Evolutionary conservation across 495 filamentous ascomycete genomes (phyloP).

Genomic region (Penicillium manginii): DNA sequence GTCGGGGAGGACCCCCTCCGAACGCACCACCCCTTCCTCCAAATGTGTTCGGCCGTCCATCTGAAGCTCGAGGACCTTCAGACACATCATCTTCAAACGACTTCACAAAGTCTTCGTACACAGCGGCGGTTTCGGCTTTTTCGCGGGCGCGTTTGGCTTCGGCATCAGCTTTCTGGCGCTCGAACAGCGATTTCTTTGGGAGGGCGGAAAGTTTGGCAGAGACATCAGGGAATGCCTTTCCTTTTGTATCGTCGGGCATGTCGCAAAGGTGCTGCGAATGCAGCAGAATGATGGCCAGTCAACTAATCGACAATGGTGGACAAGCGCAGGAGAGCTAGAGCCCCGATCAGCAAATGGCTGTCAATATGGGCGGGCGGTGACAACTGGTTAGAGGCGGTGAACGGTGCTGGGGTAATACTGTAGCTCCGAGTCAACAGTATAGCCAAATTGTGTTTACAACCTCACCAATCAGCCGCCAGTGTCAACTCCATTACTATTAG

Average conservation of each 20-base stretch:
- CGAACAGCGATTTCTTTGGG: slow-evolving; percentile 84
- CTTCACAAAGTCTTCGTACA: slow-evolving; percentile 88
- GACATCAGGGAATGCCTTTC: slow-evolving; percentile 79
- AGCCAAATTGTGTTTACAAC: too few relatives aligned
- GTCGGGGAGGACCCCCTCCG: slow-evolving; percentile 49
- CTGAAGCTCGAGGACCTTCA: slow-evolving; percentile 23
- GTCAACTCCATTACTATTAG: too few relatives aligned
- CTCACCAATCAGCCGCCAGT: too few relatives aligned
- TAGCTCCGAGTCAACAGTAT: too few relatives aligned
- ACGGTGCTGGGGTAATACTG: neutral
- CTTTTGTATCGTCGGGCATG: slow-evolving; percentile 51
- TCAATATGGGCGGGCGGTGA: slow-evolving; percentile 5
- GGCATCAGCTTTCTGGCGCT: slow-evolving; percentile 89
- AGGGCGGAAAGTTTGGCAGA: slow-evolving; percentile 82
- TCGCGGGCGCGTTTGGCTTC: slow-evolving; percentile 89
- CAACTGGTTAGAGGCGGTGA: neutral
- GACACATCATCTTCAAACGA: slow-evolving; percentile 78
- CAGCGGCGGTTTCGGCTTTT: slow-evolving; percentile 86
- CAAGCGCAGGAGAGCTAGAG: neutral
- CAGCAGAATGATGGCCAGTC: slow-evolving; percentile 21
- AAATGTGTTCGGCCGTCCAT: slow-evolving; percentile 36
- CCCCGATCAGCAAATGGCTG: neutral
- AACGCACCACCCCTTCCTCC: slow-evolving; percentile 46
- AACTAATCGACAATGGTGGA: neutral
- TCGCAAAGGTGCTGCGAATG: slow-evolving; percentile 26